Evolutionary conservation across 371 early-diverging fungal genomes (phyloP).

Genomic region (Sporodiniella umbellata): DNA sequence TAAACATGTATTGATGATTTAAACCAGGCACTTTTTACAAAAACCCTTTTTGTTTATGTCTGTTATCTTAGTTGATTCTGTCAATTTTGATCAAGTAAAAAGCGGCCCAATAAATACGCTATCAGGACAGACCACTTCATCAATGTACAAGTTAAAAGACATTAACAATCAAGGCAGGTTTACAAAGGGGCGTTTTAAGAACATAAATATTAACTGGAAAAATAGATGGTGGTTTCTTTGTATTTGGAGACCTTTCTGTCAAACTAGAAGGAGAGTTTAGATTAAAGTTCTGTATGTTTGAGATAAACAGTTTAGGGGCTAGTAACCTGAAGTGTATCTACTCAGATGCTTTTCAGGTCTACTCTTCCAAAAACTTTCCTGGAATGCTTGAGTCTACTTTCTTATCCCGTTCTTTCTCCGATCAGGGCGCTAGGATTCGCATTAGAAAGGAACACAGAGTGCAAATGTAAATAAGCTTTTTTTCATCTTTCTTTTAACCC

Average conservation of each 20-base stretch:
- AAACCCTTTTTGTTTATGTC: conserved; percentile 43
- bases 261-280: conserved; percentile 87
- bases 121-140: conserved; percentile 44
- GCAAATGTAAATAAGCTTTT: conserved; percentile 24
- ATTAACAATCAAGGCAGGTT: conserved; percentile 36
- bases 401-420: conserved; percentile 46
- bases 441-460: conserved; percentile 51
- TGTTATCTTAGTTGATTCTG: conserved; percentile 42
- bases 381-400: conserved; percentile 75
- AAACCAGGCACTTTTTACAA: conserved; percentile 27
- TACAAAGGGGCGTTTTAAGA: neutral
- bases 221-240: conserved; percentile 88
- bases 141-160: conserved; percentile 46
- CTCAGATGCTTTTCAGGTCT: conserved; percentile 72
- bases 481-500: neutral
- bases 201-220: neutral
- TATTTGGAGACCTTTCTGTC: conserved; percentile 92
- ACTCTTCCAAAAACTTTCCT: conserved; percentile 87
- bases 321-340: conserved; percentile 28
- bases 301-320: conserved; percentile 56
- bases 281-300: conserved; percentile 86
- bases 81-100: conserved; percentile 30
- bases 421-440: conserved; percentile 50
- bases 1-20: neutral
- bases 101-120: conserved; percentile 38